phyloP scores from a whole-genome alignment of 164 flowering plant species.

The Piper betle region DNA sequence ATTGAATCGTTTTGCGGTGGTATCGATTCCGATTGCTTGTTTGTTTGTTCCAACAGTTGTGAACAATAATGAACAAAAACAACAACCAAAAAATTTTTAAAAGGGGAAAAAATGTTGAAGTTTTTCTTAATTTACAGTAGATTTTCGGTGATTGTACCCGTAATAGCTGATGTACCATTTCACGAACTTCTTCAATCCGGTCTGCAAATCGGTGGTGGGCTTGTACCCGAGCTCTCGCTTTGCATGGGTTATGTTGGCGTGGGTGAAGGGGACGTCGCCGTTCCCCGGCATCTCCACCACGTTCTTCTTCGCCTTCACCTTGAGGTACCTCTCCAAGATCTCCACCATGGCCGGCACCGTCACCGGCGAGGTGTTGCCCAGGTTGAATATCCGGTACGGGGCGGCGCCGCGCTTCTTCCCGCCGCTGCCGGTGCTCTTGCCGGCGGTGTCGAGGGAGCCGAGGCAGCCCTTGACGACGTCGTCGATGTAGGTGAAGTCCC shows the following conservation, averaged over 20 bases:
- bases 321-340: conserved; percentile 9
- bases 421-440: conserved; percentile 13
- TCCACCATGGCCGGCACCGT: conserved; percentile 11
- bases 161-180: conserved; percentile 12
- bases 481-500: conserved; percentile 15
- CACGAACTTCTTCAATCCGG: conserved; percentile 14
- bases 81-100: too few species aligned
- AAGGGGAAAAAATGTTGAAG: too few species aligned
- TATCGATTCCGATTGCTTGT: too few species aligned
- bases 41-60: too few species aligned
- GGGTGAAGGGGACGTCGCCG: conserved; percentile 15
- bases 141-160: conserved; percentile 9
- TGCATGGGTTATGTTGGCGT: conserved; percentile 10
- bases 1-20: too few species aligned
- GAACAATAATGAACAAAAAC: too few species aligned
- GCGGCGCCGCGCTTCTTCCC: conserved; percentile 15
- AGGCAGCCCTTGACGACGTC: conserved; percentile 14
- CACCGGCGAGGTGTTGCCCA: conserved; percentile 16
- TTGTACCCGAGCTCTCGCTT: conserved; percentile 11
- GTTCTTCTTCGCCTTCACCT: conserved; percentile 16
- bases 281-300: conserved; percentile 14
- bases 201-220: conserved; percentile 15
- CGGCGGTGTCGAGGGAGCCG: conserved; percentile 11
- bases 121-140: neutral
- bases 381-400: conserved; percentile 11